Evolutionary conservation across 208 protist genomes (phyloP), one percentile per base, ranked within the genome.

Genomic region (Crithidia bombi): DNA sequence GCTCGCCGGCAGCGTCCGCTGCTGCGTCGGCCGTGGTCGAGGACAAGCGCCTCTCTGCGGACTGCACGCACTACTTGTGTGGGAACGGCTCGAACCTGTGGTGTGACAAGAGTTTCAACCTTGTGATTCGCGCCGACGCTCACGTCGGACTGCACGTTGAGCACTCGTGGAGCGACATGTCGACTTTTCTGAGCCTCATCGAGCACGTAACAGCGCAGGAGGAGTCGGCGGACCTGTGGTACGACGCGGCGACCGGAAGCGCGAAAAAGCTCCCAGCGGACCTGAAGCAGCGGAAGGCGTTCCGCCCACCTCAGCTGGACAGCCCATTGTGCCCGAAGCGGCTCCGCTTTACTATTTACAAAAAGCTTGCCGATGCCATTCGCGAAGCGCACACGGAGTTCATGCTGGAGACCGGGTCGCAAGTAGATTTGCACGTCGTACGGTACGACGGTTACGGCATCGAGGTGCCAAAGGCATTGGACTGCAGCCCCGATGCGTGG

Each of bases 41-140:
- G 21, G 69, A 67, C n/a, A 59, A 65, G 47, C 69, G 73, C 25
- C 66, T 79, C 33, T 59, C 56, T 28, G 69, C 36, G 21, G 71
- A 85, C 64, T 83, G 82, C 69, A 30, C 66, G 35, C 62, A 74
- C 52, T 90, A 85, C 67, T 78, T 93, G 28, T 86, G 82, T 65
- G 86, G 90, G 41, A 86, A 88, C 65, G 87, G 87, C 19, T 68
- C 76, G 46, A 90, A 85, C 65, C 69, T 87, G 39, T 95, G 90
- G 90, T 82, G 75, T 49, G 90, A 95, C 65, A 95, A 95, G 74
- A 90, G 82, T 67, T 93, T 95, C 72, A 90, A 90, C 73, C 61
- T 92, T 12, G 77, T 93, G 38, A 72, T 92, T 14, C 68, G 64
- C 51, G 55, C 68, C 32, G 82, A 92, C 69, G 87, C 81, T 15